phyloP scores from a whole-genome alignment of 495 filamentous ascomycete genomes.

The Aspergillus sclerotiicarbonarius region DNA sequence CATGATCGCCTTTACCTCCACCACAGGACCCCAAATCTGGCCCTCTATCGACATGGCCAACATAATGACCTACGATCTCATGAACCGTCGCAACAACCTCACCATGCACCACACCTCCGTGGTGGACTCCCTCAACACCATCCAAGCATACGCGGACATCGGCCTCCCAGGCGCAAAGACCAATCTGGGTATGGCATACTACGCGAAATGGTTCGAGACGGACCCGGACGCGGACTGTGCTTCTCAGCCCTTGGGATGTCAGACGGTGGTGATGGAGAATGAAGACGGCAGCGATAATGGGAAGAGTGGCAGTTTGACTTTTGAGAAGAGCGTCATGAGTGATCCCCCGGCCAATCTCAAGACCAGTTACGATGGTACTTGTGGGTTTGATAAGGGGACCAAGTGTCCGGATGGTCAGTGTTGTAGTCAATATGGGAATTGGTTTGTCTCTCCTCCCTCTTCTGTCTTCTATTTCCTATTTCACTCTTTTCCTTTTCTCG shows the following conservation, averaged over 20 bases:
- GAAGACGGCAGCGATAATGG: conserved; percentile 62
- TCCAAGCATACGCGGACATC: conserved; percentile 59
- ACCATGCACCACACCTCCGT: conserved; percentile 68
- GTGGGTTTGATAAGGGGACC: conserved; percentile 25
- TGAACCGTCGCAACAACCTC: conserved; percentile 69
- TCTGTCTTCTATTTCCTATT: not conserved
- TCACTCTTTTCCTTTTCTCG: not conserved
- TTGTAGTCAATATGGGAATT: conserved; percentile 40
- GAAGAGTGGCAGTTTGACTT: conserved; percentile 61
- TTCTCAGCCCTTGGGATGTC: conserved; percentile 57
- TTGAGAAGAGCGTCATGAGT: conserved; percentile 45
- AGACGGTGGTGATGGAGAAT: conserved; percentile 61
- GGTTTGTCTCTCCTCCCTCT: conserved; percentile 26
- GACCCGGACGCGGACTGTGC: conserved; percentile 46
- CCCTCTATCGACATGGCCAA: conserved; percentile 69
- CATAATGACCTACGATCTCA: conserved; percentile 78
- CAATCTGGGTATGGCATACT: conserved; percentile 75
- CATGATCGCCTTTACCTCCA: conserved; percentile 70
- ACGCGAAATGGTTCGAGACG: conserved; percentile 70
- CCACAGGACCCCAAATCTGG: conserved; percentile 62
- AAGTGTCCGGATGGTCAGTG: conserved; percentile 37
- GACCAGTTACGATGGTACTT: conserved; percentile 42
- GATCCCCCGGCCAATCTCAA: conserved; percentile 43
- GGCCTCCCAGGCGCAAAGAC: conserved; percentile 56
- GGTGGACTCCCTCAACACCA: conserved; percentile 47